A percentile compares a stretch with the other conserved stretches of the same genome.
Conservation (phyloP, 169 alveolate genomes). For the Cryptosporidium ubiquitum region DNA sequence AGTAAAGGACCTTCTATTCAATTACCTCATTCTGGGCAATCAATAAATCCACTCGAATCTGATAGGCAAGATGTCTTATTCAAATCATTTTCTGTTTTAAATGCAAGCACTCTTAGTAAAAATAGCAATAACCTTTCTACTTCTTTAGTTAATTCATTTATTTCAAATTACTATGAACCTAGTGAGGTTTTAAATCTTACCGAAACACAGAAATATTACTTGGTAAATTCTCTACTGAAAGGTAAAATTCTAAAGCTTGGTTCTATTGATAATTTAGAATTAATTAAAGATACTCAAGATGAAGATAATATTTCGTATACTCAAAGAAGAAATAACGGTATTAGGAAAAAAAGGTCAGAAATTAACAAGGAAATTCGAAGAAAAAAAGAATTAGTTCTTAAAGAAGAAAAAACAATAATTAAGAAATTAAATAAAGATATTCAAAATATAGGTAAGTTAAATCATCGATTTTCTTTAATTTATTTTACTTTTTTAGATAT, state of each 20-base stretch:
- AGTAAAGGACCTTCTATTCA: constrained; percentile 1
- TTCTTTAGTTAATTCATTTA: constrained; percentile 22
- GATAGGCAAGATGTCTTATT: constrained; percentile 22
- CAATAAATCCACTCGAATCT: constrained; percentile 27
- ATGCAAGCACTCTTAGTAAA: background rate
- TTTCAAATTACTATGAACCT: constrained; percentile 13
- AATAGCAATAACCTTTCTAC: background rate
- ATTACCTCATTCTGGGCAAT: constrained; percentile 52
- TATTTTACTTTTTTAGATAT: constrained; percentile 7
- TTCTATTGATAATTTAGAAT: background rate
- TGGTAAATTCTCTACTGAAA: constrained; percentile 14
- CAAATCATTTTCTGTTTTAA: background rate
- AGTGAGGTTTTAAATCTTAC: background rate
- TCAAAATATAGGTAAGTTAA: constrained; percentile 58
- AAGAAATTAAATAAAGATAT: constrained; percentile 39
- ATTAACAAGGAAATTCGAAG: constrained; percentile 14
- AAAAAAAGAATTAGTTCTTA: background rate
- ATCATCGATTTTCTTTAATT: background rate
- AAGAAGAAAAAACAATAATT: background rate
- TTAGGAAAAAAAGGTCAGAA: constrained; percentile 32
- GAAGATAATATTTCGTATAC: background rate
- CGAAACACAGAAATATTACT: constrained; percentile 9
- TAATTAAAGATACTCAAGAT: background rate
- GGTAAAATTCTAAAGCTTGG: constrained; percentile 8
- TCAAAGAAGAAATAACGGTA: background rate